Evolutionary conservation across 768 basidiomycete genomes (phyloP), one percentile per base, ranked within the genome.

Genomic region (Suillus americanus): DNA sequence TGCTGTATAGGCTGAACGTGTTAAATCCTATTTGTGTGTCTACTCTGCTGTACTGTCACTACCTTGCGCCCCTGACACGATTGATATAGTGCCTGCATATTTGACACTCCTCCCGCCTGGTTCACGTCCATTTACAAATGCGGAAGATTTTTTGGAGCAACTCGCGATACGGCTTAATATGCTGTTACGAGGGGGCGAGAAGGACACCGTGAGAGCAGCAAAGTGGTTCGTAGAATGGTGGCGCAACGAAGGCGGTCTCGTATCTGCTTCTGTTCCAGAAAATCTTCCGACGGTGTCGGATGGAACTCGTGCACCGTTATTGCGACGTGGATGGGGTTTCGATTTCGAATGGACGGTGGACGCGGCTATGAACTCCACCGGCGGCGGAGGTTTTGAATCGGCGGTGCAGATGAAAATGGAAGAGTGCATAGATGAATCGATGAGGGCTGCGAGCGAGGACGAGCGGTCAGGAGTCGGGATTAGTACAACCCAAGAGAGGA

Each of bases 191-290:
- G 94, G 95, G 6, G 94, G 90, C 16, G 81, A 86, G 53, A 80
- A 82, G 57, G 91, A 99, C 78, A 72, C 82, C 5, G 74, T 84
- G 5, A 85, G 92, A 28, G 93, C 95, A 10, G 90, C 90, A 5
- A 80, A 81, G 25, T 94, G 90, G 82, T 90, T 98, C 71, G 84
- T 99, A 48, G 82, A 86, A 53, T 94, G 94, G 85, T 99, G 95
- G 89, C 87, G 97, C 48, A 86, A 85, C 56, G 85, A 90, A 69
- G 91, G 90, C 61, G 83, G 88, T 7, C 78, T 86, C 56, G 74
- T 85, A 51, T 79, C 85, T 63, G 83, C 87, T 33, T 78, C 82
- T 13, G 75, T 78, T 28, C 78, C 79, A 62, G 74, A 71, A 37
- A 69, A 57, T 62, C 70, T 55, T 64, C 72, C 65, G 56, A 53